These are phyloP conservation scores for Anisodus acutangulus DNA, from an alignment of 257 asterid species.

Conservation along the genomic window DNA sequence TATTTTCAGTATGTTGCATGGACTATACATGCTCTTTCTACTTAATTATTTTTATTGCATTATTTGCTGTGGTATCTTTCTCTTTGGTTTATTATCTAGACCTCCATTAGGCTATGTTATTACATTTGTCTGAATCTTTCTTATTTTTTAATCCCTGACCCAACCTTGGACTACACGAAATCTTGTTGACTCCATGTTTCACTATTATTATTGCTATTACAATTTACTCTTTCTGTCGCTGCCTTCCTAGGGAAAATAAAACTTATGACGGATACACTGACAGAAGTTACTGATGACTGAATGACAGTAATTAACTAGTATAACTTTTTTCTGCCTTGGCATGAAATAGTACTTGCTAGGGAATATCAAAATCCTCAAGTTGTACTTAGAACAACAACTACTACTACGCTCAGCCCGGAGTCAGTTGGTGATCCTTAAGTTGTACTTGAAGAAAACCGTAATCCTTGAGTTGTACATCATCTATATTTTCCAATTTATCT, in stretches of 20 bases:
- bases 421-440: background rate
- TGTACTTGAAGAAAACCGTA: background rate
- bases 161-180: background rate
- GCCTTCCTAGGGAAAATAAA: background rate
- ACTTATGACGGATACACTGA: background rate
- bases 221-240: background rate
- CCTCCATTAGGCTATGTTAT: background rate
- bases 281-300: background rate
- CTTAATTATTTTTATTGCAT: background rate
- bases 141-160: background rate
- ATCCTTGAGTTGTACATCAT: background rate
- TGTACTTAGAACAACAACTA: background rate
- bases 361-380: background rate
- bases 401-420: background rate
- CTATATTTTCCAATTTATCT: background rate
- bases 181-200: background rate
- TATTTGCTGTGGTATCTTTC: background rate
- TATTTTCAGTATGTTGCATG: background rate
- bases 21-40: background rate
- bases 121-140: background rate
- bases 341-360: background rate
- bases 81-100: background rate
- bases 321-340: background rate
- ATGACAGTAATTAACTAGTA: background rate
- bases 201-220: background rate